Evolutionary conservation across 208 protist genomes (phyloP).

Genomic region (Naegleria fowleri): DNA sequence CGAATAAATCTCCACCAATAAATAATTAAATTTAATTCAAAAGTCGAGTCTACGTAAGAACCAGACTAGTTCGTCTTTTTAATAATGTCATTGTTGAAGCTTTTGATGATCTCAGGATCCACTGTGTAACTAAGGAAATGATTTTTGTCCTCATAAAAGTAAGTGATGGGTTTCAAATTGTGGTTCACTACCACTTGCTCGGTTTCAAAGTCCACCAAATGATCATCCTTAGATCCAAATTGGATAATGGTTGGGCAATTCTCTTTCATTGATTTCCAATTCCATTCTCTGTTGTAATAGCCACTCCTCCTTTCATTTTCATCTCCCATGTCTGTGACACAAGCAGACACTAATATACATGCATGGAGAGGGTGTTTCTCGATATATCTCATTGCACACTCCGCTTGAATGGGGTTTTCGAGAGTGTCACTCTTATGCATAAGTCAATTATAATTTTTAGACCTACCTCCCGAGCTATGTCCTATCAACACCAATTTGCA

Average conservation of each 20-base stretch:
- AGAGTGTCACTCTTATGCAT: too few relatives aligned
- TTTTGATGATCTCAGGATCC: not conserved
- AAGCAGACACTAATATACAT: not conserved
- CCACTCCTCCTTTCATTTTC: not conserved
- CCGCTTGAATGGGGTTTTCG: too few relatives aligned
- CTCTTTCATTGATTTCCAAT: not conserved
- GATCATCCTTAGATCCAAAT: not conserved
- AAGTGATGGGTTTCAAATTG: not conserved
- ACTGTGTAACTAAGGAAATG: not conserved
- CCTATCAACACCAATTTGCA: not conserved
- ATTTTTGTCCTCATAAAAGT: not conserved
- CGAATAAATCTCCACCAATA: not conserved
- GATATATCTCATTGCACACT: not conserved
- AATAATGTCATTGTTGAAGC: not conserved
- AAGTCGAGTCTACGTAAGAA: too few relatives aligned
- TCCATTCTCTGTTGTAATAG: constrained; percentile 17
- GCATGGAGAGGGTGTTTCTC: not conserved
- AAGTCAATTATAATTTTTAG: too few relatives aligned
- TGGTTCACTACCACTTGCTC: not conserved
- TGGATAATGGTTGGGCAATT: not conserved
- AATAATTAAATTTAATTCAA: not conserved
- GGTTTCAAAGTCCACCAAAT: not conserved
- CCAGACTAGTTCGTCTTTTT: too few relatives aligned
- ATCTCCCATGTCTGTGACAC: not conserved
- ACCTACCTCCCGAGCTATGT: not conserved